Conservation (phyloP, 345 rosid species). For the Conringia planisiliqua region DNA sequence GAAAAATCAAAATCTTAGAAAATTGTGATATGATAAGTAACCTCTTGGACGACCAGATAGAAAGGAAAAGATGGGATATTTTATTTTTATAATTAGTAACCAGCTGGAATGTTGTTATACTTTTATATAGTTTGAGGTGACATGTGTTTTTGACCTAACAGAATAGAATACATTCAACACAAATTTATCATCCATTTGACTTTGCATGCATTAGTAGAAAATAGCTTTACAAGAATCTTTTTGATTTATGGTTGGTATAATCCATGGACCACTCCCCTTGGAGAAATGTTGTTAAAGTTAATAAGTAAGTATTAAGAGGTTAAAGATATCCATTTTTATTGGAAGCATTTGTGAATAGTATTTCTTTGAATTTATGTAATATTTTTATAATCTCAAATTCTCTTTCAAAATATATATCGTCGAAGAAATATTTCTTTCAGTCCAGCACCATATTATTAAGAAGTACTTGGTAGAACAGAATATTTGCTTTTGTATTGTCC, state of each 20-base stretch:
- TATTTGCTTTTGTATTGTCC: constrained; percentile 13
- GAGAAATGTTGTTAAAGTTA: background rate
- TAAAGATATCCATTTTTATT: too few relatives aligned
- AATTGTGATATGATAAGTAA: constrained; percentile 17
- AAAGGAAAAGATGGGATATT: background rate
- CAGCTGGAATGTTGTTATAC: constrained; percentile 33
- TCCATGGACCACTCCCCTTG: constrained; percentile 17
- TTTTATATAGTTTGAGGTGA: constrained; percentile 34
- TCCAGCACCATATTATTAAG: background rate
- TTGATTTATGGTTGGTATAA: constrained; percentile 10
- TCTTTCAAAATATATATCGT: too few relatives aligned
- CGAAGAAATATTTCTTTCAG: too few relatives aligned
- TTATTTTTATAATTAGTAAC: constrained; percentile 6
- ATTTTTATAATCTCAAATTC: too few relatives aligned
- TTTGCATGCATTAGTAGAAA: constrained; percentile 32
- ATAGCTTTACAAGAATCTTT: constrained; percentile 20
- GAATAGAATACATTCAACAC: constrained; percentile 35
- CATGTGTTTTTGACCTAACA: constrained; percentile 34
- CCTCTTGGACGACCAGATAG: constrained; percentile 6
- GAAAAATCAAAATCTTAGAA: background rate
- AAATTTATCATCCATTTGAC: constrained; percentile 35
- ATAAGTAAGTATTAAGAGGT: too few relatives aligned
- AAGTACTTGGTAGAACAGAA: background rate
- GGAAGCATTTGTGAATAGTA: too few relatives aligned
- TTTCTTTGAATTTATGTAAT: too few relatives aligned